Conservation (phyloP, 306 rosid genomes). For the Vigna angularis region DNA sequence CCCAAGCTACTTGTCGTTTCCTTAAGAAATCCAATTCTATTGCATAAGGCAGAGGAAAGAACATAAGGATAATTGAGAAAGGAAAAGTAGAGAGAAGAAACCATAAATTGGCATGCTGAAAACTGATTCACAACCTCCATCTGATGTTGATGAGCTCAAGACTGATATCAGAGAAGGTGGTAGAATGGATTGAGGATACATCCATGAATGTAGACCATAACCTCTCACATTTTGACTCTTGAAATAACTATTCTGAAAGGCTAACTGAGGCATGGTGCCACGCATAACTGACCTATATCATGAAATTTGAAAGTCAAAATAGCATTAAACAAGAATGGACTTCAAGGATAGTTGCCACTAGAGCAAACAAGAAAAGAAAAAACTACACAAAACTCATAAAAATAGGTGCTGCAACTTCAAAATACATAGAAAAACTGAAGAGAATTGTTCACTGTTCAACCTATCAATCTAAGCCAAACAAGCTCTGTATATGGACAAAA, state of each 20-base stretch:
- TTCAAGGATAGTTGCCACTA: conserved; percentile 21
- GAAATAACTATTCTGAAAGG: conserved; percentile 46
- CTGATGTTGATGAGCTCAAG: conserved; percentile 70
- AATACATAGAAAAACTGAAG: not conserved
- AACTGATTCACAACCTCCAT: conserved; percentile 61
- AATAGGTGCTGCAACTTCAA: not conserved
- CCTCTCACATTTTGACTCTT: conserved; percentile 52
- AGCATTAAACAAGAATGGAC: conserved; percentile 11
- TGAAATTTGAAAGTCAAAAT: conserved; percentile 41
- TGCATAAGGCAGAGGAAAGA: conserved; percentile 38
- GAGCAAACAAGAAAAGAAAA: conserved; percentile 35
- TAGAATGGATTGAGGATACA: conserved; percentile 87
- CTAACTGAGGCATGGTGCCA: conserved; percentile 53
- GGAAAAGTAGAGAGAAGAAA: conserved; percentile 24
- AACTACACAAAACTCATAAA: not conserved
- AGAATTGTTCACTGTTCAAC: not conserved
- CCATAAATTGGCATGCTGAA: conserved; percentile 3
- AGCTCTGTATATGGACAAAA: not conserved
- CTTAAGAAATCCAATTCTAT: conserved; percentile 80
- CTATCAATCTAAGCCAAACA: conserved; percentile 14
- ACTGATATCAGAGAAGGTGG: conserved; percentile 77
- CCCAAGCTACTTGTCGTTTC: conserved; percentile 82
- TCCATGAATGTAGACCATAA: conserved; percentile 80
- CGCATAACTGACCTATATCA: conserved; percentile 56
- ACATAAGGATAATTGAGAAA: conserved; percentile 29